phyloP scores from a whole-genome alignment of 257 asterid genomes.

The Penstemon davidsonii region DNA sequence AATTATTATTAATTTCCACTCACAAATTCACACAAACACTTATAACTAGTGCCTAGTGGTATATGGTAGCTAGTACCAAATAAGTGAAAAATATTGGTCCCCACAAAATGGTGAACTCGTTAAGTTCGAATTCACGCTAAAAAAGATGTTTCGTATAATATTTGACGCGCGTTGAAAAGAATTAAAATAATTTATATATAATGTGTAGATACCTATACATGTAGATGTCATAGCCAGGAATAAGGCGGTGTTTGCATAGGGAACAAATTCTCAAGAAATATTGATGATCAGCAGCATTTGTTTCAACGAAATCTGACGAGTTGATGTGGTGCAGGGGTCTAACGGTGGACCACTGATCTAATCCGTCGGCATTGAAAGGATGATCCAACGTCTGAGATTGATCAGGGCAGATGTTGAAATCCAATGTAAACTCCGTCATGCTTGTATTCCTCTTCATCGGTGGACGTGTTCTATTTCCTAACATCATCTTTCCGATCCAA shows the following conservation, averaged over 20 bases:
- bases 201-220: conserved; percentile 60
- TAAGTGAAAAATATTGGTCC: too few species aligned
- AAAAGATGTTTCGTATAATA: too few species aligned
- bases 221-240: conserved; percentile 71
- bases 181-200: rapidly evolving
- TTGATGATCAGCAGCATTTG: conserved; percentile 24
- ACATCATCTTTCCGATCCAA: conserved; percentile 32
- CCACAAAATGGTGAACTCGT: too few species aligned
- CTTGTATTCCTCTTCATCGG: conserved; percentile 77
- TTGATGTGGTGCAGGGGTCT: conserved; percentile 26
- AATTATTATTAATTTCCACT: too few species aligned
- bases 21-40: too few species aligned
- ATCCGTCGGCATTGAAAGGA: conserved; percentile 12
- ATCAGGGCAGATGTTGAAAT: conserved; percentile 29
- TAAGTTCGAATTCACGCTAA: too few species aligned
- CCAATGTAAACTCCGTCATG: conserved; percentile 65
- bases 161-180: too few species aligned
- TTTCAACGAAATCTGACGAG: conserved; percentile 51
- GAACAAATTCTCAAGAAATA: conserved; percentile 60
- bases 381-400: background rate
- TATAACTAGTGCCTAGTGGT: too few species aligned
- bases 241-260: conserved; percentile 60
- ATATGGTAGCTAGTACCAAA: too few species aligned
- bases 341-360: conserved; percentile 21
- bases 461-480: conserved; percentile 69